Conservation (phyloP, 2,329 filamentous ascomycete genomes). For the Pseudocercospora eumusae region DNA sequence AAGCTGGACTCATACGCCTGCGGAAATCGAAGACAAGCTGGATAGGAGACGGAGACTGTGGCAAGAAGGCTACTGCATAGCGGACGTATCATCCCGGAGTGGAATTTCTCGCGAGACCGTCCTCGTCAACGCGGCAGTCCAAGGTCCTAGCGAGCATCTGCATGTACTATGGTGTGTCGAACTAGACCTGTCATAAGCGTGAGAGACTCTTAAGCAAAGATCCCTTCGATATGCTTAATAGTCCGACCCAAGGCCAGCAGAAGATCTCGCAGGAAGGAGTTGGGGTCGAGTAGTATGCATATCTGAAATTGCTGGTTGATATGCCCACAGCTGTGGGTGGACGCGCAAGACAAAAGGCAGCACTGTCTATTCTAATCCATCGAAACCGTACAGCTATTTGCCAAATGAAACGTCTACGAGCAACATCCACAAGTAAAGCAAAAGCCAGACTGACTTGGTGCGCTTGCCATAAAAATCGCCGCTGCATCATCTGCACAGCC, state of each 20-base stretch:
- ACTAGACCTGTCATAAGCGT: conserved; percentile 44
- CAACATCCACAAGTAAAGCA: not conserved
- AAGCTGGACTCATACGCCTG: no score
- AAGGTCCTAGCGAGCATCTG: conserved; percentile 46
- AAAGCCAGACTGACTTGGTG: not conserved
- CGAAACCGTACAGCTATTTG: not conserved
- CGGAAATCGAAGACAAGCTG: conserved; percentile 24
- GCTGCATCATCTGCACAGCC: not conserved
- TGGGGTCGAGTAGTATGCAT: no score
- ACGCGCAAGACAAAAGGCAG: not conserved
- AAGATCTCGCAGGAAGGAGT: no score
- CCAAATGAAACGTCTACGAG: not conserved
- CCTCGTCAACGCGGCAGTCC: conserved; percentile 62
- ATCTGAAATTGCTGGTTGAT: no score
- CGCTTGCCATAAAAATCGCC: not conserved
- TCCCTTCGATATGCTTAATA: no score
- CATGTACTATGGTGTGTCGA: conserved; percentile 59
- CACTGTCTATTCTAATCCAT: not conserved
- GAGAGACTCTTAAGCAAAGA: not conserved
- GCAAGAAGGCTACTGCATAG: conserved; percentile 29
- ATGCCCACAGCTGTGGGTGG: no score
- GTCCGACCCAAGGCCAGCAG: no score
- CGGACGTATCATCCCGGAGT: conserved; percentile 33
- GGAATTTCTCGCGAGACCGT: conserved; percentile 43
- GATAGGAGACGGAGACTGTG: not conserved